Conservation (phyloP, 768 basidiomycete genomes). For the Mycena pura region DNA sequence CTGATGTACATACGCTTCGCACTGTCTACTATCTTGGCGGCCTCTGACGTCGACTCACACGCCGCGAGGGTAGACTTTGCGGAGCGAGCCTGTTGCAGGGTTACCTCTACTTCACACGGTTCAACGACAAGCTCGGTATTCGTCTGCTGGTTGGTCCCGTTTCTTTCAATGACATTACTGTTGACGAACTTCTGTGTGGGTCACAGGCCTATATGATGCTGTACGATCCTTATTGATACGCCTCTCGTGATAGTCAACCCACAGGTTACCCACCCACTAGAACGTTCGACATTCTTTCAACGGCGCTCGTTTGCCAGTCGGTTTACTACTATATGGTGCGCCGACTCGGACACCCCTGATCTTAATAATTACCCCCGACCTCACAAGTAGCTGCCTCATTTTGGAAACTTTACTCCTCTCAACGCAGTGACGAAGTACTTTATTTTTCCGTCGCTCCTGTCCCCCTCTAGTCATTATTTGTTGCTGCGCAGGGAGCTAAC, state of each 20-base stretch:
- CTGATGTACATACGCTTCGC: slow-evolving; percentile 37
- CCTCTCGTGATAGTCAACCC: not conserved
- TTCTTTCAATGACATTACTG: slow-evolving; percentile 33
- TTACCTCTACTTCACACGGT: slow-evolving; percentile 1
- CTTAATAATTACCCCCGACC: not conserved
- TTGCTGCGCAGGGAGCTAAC: slow-evolving; percentile 39
- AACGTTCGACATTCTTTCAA: slow-evolving; percentile 45
- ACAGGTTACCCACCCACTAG: no score
- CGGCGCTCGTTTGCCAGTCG: slow-evolving; percentile 48
- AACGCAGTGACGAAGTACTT: slow-evolving; percentile 45
- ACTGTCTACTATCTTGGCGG: slow-evolving; percentile 29
- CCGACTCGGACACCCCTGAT: not conserved
- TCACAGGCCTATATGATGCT: slow-evolving; percentile 11
- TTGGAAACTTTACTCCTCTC: slow-evolving; percentile 46
- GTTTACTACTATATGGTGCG: slow-evolving; percentile 51
- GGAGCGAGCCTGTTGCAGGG: not conserved
- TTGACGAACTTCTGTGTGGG: slow-evolving; percentile 42
- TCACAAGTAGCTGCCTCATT: slow-evolving; percentile 47
- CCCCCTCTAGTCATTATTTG: no score
- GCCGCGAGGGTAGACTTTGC: no score
- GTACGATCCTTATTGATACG: not conserved
- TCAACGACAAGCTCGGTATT: not conserved
- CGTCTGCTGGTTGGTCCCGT: not conserved
- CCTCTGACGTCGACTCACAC: slow-evolving; percentile 53
- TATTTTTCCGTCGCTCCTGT: no score